These are phyloP conservation scores for Candida sp. DNA, from an alignment of 1,139 yeast genomes.

Conservation along the genomic window DNA sequence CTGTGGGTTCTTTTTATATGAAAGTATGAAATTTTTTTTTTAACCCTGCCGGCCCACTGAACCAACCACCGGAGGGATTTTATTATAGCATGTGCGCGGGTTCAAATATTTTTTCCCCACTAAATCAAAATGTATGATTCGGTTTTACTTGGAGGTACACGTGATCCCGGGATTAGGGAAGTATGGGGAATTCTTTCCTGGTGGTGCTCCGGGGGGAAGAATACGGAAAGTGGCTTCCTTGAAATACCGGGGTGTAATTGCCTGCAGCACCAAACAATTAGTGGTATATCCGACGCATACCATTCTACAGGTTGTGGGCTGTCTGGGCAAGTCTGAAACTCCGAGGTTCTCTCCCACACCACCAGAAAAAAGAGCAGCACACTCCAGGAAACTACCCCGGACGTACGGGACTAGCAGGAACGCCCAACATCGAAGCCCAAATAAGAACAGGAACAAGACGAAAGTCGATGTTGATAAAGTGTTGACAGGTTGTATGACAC, in stretches of 20 bases:
- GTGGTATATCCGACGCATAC: no score
- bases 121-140: not conserved
- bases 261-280: no score
- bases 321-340: not conserved
- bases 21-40: not conserved
- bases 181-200: not conserved
- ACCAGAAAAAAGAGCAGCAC: not conserved
- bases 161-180: slow-evolving; percentile 2
- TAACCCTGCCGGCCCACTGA: not conserved
- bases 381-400: not conserved
- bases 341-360: not conserved
- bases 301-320: no score
- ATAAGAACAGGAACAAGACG: no score
- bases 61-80: not conserved
- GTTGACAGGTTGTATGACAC: no score
- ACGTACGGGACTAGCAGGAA: not conserved
- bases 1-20: not conserved
- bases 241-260: not conserved
- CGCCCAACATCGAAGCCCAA: not conserved
- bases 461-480: no score
- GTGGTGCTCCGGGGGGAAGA: not conserved
- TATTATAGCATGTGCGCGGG: slow-evolving; percentile 1
- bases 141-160: not conserved
- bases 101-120: slow-evolving; percentile 2
- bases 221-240: not conserved